Evolutionary conservation across 805 yeast genomes (phyloP).

Genomic region (Tetrapisispora taiwanensis): DNA sequence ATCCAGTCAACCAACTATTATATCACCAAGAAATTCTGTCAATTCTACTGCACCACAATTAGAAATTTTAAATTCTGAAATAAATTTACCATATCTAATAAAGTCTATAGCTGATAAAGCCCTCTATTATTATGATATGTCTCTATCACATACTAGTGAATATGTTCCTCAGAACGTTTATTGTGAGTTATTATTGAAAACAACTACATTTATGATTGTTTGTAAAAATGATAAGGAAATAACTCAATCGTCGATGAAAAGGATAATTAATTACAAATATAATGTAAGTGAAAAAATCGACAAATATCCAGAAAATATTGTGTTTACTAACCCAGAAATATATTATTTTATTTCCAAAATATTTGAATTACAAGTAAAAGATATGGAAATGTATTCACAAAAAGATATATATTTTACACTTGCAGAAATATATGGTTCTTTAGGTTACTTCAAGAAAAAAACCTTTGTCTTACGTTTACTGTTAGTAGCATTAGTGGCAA

Average conservation of each 20-base stretch:
- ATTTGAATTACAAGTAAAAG: constrained; percentile 35
- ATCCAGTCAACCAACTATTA: constrained; percentile 24
- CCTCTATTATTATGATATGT: constrained; percentile 37
- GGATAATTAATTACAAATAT: constrained; percentile 20
- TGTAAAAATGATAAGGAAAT: constrained; percentile 42
- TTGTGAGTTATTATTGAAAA: constrained; percentile 60
- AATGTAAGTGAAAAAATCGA: constrained; percentile 2
- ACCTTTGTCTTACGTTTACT: constrained; percentile 61
- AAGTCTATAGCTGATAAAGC: constrained; percentile 32
- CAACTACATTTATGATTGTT: constrained; percentile 47
- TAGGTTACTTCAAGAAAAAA: constrained; percentile 56
- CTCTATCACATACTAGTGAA: constrained; percentile 54
- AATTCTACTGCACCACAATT: constrained; percentile 3
- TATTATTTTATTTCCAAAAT: constrained; percentile 39
- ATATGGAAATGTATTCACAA: constrained; percentile 43
- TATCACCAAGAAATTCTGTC: constrained; percentile 42
- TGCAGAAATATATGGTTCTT: constrained; percentile 50
- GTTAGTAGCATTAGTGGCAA: constrained; percentile 41
- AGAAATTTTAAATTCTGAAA: constrained; percentile 1
- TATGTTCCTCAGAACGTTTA: constrained; percentile 74
- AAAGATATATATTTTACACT: constrained; percentile 54
- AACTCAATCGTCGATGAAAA: constrained; percentile 32
- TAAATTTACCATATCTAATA: constrained; percentile 30
- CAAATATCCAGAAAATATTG: neutral
- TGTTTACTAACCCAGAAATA: constrained; percentile 35